Conservation (phyloP, 768 basidiomycete species). For the Austroboletus eburneus region DNA sequence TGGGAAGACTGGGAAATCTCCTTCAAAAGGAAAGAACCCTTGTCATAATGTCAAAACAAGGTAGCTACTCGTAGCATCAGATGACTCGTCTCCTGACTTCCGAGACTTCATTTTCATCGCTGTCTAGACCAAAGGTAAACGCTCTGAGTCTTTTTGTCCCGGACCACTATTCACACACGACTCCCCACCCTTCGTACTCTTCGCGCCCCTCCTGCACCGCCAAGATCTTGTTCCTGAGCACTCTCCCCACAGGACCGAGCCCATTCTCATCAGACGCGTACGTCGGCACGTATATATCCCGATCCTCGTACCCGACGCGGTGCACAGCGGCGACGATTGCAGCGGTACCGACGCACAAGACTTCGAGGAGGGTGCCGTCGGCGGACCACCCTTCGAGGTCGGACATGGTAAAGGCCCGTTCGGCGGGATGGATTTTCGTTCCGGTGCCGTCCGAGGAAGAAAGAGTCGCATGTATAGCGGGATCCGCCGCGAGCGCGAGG, state of each 20-base stretch:
- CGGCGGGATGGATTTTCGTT: conserved; percentile 43
- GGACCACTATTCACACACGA: conserved; percentile 26
- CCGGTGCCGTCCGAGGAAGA: not conserved
- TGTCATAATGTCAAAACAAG: too few relatives aligned
- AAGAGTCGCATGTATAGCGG: conserved; percentile 36
- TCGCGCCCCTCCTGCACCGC: conserved; percentile 70
- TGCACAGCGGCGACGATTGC: conserved; percentile 71
- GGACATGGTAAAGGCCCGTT: conserved; percentile 55
- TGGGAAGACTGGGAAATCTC: too few relatives aligned
- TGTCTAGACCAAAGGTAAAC: too few relatives aligned
- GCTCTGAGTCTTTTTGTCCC: too few relatives aligned
- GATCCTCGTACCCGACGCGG: conserved; percentile 67
- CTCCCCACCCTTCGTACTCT: conserved; percentile 64
- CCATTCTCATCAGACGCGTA: conserved; percentile 36
- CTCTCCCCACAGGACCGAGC: conserved; percentile 56
- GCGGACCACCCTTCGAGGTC: conserved; percentile 54
- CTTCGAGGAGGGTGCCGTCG: conserved; percentile 69
- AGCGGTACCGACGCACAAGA: conserved; percentile 84
- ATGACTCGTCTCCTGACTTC: too few relatives aligned
- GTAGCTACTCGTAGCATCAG: too few relatives aligned
- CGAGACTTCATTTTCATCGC: too few relatives aligned
- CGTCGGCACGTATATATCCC: conserved; percentile 60
- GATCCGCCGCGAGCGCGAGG: conserved; percentile 64
- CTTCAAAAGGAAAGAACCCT: too few relatives aligned
- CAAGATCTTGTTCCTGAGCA: conserved; percentile 67